Evolutionary conservation across 179 eudicot genomes (phyloP).

Genomic region (Silene vulgaris): DNA sequence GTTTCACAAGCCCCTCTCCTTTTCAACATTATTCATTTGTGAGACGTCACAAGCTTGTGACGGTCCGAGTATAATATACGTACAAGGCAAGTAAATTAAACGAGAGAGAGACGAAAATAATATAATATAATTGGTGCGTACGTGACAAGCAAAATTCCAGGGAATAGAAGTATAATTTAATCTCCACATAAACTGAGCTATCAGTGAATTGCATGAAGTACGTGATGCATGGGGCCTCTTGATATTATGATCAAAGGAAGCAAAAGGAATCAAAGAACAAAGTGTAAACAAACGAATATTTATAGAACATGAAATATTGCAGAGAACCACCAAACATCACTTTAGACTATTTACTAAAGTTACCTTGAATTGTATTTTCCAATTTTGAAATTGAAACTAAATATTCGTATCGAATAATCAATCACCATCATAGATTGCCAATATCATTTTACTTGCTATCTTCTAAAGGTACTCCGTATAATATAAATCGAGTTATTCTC

Average conservation of each 20-base stretch:
- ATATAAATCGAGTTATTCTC: conserved; percentile 5
- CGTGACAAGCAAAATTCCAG: neutral
- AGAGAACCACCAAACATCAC: conserved; percentile 23
- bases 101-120: neutral
- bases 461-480: conserved; percentile 11
- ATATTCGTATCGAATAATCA: conserved; percentile 24
- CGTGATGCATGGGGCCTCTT: neutral
- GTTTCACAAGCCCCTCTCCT: no score
- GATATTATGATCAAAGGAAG: conserved; percentile 23
- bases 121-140: conserved; percentile 10
- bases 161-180: neutral
- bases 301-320: conserved; percentile 18
- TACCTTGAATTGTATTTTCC: conserved; percentile 22
- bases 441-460: conserved; percentile 16
- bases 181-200: neutral
- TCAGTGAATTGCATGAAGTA: conserved; percentile 1
- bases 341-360: conserved; percentile 20
- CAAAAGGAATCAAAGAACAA: conserved; percentile 33
- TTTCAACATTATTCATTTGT: no score
- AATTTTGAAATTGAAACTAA: conserved; percentile 18
- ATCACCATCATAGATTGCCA: conserved; percentile 26
- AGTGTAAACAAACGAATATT: conserved; percentile 5
- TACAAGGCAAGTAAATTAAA: conserved; percentile 9
- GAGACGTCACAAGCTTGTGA: no score
- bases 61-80: neutral